phyloP scores from a whole-genome alignment of 495 filamentous ascomycete genomes.

The Annulohypoxylon moriforme region DNA sequence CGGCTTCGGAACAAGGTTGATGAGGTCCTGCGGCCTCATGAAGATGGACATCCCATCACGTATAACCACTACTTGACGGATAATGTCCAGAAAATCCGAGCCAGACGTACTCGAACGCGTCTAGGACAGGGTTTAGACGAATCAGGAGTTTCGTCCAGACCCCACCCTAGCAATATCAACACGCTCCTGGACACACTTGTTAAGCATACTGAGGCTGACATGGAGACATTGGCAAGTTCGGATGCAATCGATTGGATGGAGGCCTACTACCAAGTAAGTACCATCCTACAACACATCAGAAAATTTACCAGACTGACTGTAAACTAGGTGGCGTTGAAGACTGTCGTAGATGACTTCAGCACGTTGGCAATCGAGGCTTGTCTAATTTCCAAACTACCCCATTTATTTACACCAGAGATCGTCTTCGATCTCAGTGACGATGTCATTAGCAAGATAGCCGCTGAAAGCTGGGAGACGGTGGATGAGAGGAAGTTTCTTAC shows the following conservation, averaged over 20 bases:
- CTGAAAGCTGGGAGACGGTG: conserved; percentile 35
- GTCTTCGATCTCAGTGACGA: conserved; percentile 45
- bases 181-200: conserved; percentile 15
- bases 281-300: not conserved
- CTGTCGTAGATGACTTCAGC: conserved; percentile 65
- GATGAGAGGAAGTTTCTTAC: conserved; percentile 28
- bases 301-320: not conserved
- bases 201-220: conserved; percentile 42
- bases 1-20: conserved; percentile 45
- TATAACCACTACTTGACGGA: conserved; percentile 69
- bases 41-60: conserved; percentile 61
- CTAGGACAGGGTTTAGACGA: conserved; percentile 17
- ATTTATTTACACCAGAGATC: conserved; percentile 48
- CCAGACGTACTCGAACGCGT: conserved; percentile 39
- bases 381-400: conserved; percentile 52
- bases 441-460: conserved; percentile 39
- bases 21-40: conserved; percentile 53
- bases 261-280: conserved; percentile 54
- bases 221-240: conserved; percentile 47
- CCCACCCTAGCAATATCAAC: not conserved
- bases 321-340: conserved; percentile 59
- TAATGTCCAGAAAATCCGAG: conserved; percentile 55
- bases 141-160: conserved; percentile 25
- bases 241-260: conserved; percentile 52
- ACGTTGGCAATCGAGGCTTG: conserved; percentile 63